Evolutionary conservation across 2,329 filamentous ascomycete species (phyloP).

Genomic region (Penicillium sp.): DNA sequence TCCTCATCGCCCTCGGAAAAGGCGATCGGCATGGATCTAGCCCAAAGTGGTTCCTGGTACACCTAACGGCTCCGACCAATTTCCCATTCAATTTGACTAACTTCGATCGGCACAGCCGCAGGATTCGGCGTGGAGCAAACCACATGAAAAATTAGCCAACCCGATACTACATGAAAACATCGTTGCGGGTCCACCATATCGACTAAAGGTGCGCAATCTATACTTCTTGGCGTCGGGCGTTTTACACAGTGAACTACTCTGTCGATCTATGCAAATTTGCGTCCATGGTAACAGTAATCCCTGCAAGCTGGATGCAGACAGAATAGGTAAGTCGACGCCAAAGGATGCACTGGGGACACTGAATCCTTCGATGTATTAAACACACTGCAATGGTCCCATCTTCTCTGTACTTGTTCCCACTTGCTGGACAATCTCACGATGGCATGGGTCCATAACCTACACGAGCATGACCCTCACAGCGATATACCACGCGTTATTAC

Average conservation of each 20-base stretch:
- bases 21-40: neutral
- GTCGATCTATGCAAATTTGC: neutral
- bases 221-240: neutral
- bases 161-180: neutral
- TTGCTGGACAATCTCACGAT: slow-evolving; percentile 15
- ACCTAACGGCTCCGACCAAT: neutral
- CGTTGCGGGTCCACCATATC: neutral
- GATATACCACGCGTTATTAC: slow-evolving; percentile 24
- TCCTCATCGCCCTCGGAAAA: neutral
- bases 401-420: neutral
- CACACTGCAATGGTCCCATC: neutral
- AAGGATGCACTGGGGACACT: neutral
- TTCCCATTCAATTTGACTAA: neutral
- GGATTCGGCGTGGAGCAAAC: neutral
- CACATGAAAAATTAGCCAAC: neutral
- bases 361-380: neutral
- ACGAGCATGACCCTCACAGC: slow-evolving; percentile 23
- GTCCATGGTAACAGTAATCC: neutral
- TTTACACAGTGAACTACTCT: neutral
- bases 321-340: neutral
- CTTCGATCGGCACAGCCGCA: neutral
- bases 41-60: neutral
- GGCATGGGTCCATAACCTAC: slow-evolving; percentile 33
- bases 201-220: neutral
- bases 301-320: neutral